Base-by-base conservation (phyloP, 306 rosid genomes). In the Lablab purpureus region DNA sequence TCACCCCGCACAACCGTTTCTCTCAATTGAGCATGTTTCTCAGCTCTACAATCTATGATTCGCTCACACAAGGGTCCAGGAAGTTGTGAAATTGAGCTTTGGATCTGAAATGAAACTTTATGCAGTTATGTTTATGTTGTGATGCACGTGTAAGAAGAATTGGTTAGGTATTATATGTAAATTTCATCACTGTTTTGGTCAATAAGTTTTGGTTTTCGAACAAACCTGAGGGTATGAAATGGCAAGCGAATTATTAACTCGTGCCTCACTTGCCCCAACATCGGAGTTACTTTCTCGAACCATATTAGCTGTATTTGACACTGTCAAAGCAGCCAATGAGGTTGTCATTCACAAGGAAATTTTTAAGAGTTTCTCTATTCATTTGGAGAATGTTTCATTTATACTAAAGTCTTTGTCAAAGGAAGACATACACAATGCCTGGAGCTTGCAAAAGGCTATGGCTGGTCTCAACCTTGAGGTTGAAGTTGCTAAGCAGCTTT, bases 261-360 rank as follows among this genome's bases (percentile, higher is more conserved):
- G 64, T n/a, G 79, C 78, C 15, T 52, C 93, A 1, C 58, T 55
- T 32, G 22, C 69, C 63, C 80, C 84, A 2, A 83, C 51, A 19
- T 84, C 90, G 3, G 90, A 90, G 82, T 84, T 86, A 47, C 77
- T 90, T 63, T 80, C 85, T 58, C 81, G 59, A 36, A 55, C 63
- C 43, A 75, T 86, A 15, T 41, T 49, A 27, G 30, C 62, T 32
- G 19, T 87, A 71, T 5, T 15, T 82, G 89, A 84, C 55, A 80
- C 87, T 49, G 76, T 80, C 59, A 59, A 77, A 70, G 78, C 82
- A 25, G 86, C 89, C 45, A 87, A 78, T 77, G 85, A 78, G 47
- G 88, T 87, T 32, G 62, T 84, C 12, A 75, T 85, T 70, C 91
- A 86, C 59, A 82, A 75, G 81, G 91, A 85, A 4, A 90, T 68